Evolutionary conservation across 148 eudicot genomes (phyloP).

Genomic region (Fallopia convolvulus): DNA sequence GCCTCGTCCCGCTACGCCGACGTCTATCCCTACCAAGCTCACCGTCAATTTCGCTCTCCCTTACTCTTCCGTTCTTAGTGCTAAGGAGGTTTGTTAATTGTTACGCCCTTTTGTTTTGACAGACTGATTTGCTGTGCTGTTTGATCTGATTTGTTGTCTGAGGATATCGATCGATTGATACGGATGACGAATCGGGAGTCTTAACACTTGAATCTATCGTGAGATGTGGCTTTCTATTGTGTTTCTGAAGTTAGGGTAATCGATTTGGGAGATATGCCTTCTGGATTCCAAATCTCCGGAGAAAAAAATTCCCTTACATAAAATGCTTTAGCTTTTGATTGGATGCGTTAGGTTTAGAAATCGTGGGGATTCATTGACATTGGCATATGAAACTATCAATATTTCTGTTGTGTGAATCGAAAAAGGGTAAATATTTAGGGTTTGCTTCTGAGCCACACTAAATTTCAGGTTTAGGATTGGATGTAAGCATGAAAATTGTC

Average conservation of each 20-base stretch:
- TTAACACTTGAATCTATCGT: no score
- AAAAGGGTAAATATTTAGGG: background rate
- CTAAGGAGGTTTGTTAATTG: constrained; percentile 12
- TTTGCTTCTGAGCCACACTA: no score
- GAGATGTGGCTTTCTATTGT: background rate
- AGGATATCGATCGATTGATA: background rate
- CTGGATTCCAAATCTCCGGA: background rate
- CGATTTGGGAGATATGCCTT: background rate
- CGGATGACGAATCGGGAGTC: background rate
- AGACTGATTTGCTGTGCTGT: no score
- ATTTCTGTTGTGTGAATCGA: background rate
- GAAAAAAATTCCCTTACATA: background rate
- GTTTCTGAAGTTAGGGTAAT: no score
- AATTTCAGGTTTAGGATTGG: no score
- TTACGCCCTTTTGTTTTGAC: background rate
- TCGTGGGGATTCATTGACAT: background rate
- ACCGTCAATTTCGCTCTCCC: constrained; percentile 18
- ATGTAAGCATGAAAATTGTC: background rate
- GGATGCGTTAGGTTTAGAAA: background rate
- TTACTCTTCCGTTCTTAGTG: constrained; percentile 4
- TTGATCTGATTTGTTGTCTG: no score
- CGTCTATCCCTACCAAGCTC: constrained; percentile 15
- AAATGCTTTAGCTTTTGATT: background rate
- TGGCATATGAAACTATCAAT: background rate
- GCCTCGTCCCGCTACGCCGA: constrained; percentile 13